These are phyloP conservation scores for Lactarius trivialis DNA, from an alignment of 768 basidiomycete species.

Conservation along the genomic window DNA sequence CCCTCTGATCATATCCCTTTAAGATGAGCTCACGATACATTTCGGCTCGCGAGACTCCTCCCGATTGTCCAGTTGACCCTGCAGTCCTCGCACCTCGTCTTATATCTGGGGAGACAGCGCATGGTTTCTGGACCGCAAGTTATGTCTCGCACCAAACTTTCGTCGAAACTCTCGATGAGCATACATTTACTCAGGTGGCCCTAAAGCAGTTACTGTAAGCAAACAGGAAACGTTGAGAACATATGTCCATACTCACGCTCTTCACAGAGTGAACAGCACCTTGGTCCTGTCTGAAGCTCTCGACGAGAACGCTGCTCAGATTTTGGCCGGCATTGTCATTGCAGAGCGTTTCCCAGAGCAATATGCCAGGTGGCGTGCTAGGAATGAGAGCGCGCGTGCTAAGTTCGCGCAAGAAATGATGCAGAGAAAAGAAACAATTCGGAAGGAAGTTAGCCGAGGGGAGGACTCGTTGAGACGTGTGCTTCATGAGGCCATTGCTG, in stretches of 20 bases:
- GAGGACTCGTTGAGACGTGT: not conserved
- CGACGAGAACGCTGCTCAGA: constrained; percentile 1
- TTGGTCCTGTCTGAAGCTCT: constrained; percentile 6
- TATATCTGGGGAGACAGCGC: constrained; percentile 20
- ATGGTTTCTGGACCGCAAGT: constrained; percentile 15
- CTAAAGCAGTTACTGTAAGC: constrained; percentile 6
- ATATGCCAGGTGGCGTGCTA: not conserved
- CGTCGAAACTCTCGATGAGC: not conserved
- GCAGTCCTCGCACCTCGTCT: not conserved
- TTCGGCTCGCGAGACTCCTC: not conserved
- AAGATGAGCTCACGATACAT: constrained; percentile 4
- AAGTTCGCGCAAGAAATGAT: not conserved
- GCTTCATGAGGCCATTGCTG: constrained; percentile 2
- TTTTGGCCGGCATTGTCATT: not conserved
- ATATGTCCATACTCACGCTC: not conserved
- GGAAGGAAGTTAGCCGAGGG: not conserved
- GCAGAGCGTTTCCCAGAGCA: constrained; percentile 1
- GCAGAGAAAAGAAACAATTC: not conserved
- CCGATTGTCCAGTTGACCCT: not conserved
- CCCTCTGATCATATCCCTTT: not conserved
- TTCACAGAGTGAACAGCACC: constrained; percentile 1
- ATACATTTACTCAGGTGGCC: not conserved
- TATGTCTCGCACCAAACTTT: not conserved
- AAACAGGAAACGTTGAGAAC: no score
- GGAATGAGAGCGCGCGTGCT: not conserved